Evolutionary conservation across 345 rosid genomes (phyloP).

Genomic region (Rhodamnia rubescens): DNA sequence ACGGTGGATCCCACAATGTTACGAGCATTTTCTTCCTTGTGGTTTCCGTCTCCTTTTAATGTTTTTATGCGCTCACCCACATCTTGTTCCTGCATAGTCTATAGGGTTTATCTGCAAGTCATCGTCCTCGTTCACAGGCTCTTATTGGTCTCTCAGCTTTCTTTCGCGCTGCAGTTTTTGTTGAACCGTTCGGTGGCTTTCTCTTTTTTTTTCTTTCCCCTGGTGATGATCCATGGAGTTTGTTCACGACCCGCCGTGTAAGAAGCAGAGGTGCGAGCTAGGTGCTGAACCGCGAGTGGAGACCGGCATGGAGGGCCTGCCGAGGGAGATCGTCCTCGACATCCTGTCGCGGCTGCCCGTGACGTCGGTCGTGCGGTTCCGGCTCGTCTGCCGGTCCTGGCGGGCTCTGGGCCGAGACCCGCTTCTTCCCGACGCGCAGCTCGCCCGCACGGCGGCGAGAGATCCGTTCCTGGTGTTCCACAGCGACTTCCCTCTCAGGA

Average conservation of each 20-base stretch:
- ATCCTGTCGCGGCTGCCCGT: conserved; percentile 22
- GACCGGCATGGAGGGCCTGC: conserved; percentile 14
- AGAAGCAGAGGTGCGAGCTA: not conserved
- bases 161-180: not conserved
- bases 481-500: conserved; percentile 23
- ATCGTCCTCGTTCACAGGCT: not conserved
- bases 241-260: not conserved
- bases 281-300: not conserved
- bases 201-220: not conserved
- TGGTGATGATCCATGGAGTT: not conserved
- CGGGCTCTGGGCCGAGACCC: conserved; percentile 11
- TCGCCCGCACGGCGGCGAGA: not conserved
- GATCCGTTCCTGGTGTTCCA: conserved; percentile 32
- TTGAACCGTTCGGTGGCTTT: not conserved
- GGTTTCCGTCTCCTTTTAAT: not conserved
- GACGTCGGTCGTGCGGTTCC: conserved; percentile 19
- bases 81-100: not conserved
- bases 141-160: not conserved
- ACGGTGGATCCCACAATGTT: not conserved
- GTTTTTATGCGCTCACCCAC: not conserved
- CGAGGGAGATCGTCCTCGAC: conserved; percentile 13
- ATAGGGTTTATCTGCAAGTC: not conserved
- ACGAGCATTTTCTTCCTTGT: not conserved
- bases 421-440: conserved; percentile 4
- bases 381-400: conserved; percentile 31